A percentile compares a stretch with the other conserved stretches of the same genome.
These are phyloP conservation scores for Talaromyces sp. DNA, from an alignment of 2,329 filamentous ascomycete genomes.

Conservation along the genomic window DNA sequence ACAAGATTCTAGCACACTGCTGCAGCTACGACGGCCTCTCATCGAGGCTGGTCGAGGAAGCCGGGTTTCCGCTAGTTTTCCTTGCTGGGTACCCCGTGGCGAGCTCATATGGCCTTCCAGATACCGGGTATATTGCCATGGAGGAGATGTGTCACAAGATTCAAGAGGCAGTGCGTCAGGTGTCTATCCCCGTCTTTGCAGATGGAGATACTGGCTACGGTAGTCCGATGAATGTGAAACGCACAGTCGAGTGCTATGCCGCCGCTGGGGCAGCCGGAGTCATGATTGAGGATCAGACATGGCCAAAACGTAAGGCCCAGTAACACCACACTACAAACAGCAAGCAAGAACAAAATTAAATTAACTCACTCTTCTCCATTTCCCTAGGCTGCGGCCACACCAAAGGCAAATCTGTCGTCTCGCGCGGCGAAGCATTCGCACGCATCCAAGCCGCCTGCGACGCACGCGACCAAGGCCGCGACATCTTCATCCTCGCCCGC, in stretches of 20 bases:
- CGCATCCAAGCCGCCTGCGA: constrained; percentile 45
- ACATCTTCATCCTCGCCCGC: constrained; percentile 45
- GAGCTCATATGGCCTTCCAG: constrained; percentile 39
- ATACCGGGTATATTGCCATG: constrained; percentile 48
- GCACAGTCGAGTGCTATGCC: constrained; percentile 30
- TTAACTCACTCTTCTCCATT: too few relatives aligned
- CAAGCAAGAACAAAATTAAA: not conserved
- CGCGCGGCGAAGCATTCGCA: constrained; percentile 43
- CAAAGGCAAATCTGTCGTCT: constrained; percentile 44
- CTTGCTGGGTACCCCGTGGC: constrained; percentile 41
- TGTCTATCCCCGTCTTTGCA: constrained; percentile 53
- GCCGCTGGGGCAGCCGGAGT: constrained; percentile 47
- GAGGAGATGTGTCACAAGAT: constrained; percentile 44
- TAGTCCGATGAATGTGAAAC: not conserved
- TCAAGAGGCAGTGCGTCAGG: constrained; percentile 36
- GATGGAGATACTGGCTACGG: constrained; percentile 54
- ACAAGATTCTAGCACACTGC: constrained; percentile 41
- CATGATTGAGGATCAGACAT: constrained; percentile 51
- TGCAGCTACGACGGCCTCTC: constrained; percentile 48
- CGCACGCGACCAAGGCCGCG: constrained; percentile 41
- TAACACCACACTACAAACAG: not conserved
- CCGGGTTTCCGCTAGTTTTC: constrained; percentile 46
- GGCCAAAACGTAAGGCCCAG: constrained; percentile 41
- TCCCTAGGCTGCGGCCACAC: constrained; percentile 42
- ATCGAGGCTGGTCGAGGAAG: constrained; percentile 45